These are phyloP conservation scores for Rhodotorula toruloides DNA, from an alignment of 768 basidiomycete species.

Conservation along the genomic window DNA sequence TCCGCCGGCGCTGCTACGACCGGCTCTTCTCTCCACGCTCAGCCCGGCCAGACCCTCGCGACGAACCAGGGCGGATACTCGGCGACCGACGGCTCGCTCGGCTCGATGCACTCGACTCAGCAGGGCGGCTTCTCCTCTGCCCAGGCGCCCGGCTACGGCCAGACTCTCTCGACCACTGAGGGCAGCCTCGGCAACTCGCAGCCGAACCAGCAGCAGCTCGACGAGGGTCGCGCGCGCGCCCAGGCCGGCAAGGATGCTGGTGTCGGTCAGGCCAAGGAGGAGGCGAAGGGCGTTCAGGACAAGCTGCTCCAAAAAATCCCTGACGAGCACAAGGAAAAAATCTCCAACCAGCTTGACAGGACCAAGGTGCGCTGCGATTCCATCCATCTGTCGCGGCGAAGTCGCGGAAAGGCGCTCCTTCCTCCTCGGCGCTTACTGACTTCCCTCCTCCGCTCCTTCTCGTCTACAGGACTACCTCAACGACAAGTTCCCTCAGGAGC, in stretches of 20 bases:
- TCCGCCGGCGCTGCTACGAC: no score
- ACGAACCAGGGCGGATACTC: constrained; percentile 23
- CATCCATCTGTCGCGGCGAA: no score
- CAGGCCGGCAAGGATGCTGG: constrained; percentile 45
- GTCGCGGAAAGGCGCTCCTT: no score
- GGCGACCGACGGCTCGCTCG: neutral
- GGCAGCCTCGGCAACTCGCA: constrained; percentile 2
- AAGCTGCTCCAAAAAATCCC: constrained; percentile 57
- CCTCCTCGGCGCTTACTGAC: neutral
- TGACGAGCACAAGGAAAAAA: constrained; percentile 55
- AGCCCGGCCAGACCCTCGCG: constrained; percentile 23
- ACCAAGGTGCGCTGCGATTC: constrained; percentile 4
- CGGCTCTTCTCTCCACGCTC: constrained; percentile 1
- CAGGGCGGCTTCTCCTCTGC: constrained; percentile 11
- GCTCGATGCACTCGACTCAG: neutral
- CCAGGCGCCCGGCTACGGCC: neutral
- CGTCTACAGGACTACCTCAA: constrained; percentile 20
- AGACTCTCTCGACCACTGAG: neutral
- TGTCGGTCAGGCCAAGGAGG: constrained; percentile 36
- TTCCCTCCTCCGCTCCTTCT: neutral
- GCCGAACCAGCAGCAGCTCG: constrained; percentile 10
- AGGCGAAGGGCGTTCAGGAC: constrained; percentile 42
- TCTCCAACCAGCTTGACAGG: neutral
- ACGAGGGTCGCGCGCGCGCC: constrained; percentile 43
- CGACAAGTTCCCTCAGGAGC: constrained; percentile 64